A percentile compares a stretch with the other conserved stretches of the same genome.
Conservation (phyloP, 805 yeast species). For the Millerago galiae region DNA sequence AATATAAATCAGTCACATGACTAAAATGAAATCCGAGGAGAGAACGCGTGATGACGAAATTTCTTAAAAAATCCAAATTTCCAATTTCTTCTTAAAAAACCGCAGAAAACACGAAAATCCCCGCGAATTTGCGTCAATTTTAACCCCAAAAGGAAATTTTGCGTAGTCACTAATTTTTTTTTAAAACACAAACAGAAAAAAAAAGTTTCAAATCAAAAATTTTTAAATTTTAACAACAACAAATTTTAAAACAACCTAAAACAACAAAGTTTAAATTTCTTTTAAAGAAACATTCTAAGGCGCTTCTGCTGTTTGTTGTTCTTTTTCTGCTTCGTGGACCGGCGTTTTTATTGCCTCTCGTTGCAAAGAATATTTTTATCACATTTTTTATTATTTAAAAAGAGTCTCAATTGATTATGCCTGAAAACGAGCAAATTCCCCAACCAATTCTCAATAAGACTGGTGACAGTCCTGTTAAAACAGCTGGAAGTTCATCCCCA, state of each 20-base stretch:
- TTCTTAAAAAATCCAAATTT: no score
- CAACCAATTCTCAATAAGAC: conserved; percentile 11
- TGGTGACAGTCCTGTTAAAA: conserved; percentile 6
- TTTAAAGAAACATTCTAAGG: no score
- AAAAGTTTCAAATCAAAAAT: no score
- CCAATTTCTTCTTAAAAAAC: no score
- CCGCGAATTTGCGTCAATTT: background rate
- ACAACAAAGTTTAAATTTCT: no score
- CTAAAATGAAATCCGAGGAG: background rate
- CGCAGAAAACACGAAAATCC: background rate
- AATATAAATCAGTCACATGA: background rate
- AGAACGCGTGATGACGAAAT: background rate
- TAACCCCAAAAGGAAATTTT: background rate
- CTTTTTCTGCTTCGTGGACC: no score
- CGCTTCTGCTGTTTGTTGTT: no score
- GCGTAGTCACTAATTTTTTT: background rate
- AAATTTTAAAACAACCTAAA: no score
- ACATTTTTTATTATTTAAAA: no score
- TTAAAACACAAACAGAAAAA: no score
- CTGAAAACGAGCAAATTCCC: conserved; percentile 8
- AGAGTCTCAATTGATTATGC: background rate
- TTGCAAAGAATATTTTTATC: background rate
- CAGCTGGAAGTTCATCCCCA: background rate
- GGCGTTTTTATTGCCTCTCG: background rate
- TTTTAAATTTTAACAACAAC: no score